Evolutionary conservation across 495 filamentous ascomycete species (phyloP).

Genomic region (Aspergillus sclerotioniger): DNA sequence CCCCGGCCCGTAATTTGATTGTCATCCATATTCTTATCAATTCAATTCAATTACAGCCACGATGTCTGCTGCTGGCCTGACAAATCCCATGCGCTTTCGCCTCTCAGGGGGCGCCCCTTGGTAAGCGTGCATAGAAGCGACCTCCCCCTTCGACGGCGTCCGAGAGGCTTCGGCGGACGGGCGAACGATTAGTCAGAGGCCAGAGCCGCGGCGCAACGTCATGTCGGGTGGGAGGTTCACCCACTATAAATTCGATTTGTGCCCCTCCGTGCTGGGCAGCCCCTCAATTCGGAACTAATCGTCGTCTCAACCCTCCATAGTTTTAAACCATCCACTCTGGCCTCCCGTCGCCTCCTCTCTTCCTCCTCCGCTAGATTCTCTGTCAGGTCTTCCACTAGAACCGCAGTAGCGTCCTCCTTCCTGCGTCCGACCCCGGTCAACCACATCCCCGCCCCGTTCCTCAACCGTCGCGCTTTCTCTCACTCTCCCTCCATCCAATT

Average conservation of each 20-base stretch:
- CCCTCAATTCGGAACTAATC: conserved; percentile 26
- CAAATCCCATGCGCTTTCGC: conserved; percentile 19
- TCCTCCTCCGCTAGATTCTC: conserved; percentile 18
- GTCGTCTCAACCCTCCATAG: conserved; percentile 12
- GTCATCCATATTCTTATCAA: not conserved
- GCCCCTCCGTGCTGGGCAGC: conserved; percentile 21
- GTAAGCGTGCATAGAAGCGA: conserved; percentile 15
- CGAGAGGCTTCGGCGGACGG: conserved; percentile 9
- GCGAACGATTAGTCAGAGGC: conserved; percentile 14
- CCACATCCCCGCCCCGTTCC: conserved; percentile 25
- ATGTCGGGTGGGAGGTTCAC: conserved; percentile 10
- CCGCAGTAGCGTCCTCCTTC: conserved; percentile 11
- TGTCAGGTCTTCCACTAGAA: conserved; percentile 6
- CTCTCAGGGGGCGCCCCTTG: conserved; percentile 13
- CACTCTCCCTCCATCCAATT: conserved; percentile 39
- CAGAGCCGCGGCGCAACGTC: conserved; percentile 18
- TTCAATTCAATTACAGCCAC: not conserved
- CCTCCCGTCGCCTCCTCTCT: conserved; percentile 16
- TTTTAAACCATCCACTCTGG: conserved; percentile 23
- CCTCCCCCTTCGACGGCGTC: conserved; percentile 1
- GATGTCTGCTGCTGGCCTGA: conserved; percentile 19
- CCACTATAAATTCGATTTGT: conserved; percentile 19
- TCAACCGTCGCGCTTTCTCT: conserved; percentile 30
- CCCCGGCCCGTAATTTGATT: conserved; percentile 6
- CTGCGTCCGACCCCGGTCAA: conserved; percentile 25